Evolutionary conservation across 345 rosid species (phyloP).

Genomic region (Nephelium lappaceum): DNA sequence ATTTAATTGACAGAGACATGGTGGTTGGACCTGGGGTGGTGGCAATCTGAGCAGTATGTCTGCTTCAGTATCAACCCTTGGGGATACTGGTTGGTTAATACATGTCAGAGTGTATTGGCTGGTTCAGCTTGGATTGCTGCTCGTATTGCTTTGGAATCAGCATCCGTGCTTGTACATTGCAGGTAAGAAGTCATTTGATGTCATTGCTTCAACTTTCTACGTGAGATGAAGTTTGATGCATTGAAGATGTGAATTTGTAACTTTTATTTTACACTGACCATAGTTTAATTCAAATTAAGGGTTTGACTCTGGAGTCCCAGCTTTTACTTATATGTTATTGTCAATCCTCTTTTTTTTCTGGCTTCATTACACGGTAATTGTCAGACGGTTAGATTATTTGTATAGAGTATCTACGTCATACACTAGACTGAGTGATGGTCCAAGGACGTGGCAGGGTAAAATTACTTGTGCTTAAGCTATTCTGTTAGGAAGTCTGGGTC

Average conservation of each 20-base stretch:
- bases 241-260: neutral
- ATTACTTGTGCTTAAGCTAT: neutral
- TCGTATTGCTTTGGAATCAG: slow-evolving; percentile 85
- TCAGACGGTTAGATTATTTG: slow-evolving; percentile 1
- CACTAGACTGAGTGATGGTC: neutral
- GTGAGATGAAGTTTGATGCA: neutral
- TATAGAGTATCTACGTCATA: neutral
- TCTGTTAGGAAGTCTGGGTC: neutral
- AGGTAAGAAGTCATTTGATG: slow-evolving; percentile 52
- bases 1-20: slow-evolving; percentile 77
- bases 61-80: slow-evolving; percentile 96
- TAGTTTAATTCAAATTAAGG: neutral
- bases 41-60: slow-evolving; percentile 99
- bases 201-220: neutral
- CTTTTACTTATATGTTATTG: neutral
- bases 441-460: neutral
- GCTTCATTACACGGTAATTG: neutral
- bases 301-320: neutral
- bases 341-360: neutral
- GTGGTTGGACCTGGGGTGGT: slow-evolving; percentile 99
- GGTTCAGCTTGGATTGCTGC: slow-evolving; percentile 99
- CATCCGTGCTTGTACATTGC: slow-evolving; percentile 98
- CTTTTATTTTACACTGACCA: neutral
- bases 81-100: slow-evolving; percentile 97
- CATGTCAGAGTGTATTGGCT: slow-evolving; percentile 97